phyloP scores from a whole-genome alignment of 352 stramenopile genomes.

The Aphanomyces euteiches region DNA sequence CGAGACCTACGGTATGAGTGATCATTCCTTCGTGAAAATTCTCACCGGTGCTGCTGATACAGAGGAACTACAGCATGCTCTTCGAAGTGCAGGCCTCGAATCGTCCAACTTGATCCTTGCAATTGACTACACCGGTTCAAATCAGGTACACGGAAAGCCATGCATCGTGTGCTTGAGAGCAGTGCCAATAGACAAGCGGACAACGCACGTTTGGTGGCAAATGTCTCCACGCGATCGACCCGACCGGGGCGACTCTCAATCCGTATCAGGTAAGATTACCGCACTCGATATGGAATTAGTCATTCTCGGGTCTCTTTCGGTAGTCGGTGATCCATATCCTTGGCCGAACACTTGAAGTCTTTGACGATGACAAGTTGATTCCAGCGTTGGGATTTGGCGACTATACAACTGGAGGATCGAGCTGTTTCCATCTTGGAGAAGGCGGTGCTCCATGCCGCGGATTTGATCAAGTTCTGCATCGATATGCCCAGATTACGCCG shows the following conservation, averaged over 20 bases:
- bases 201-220: constrained; percentile 53
- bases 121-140: constrained; percentile 67
- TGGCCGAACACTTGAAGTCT: constrained; percentile 60
- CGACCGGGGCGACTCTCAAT: constrained; percentile 43
- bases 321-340: constrained; percentile 75
- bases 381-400: constrained; percentile 70
- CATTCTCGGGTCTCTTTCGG: neutral
- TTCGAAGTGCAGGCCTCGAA: constrained; percentile 52
- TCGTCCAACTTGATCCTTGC: constrained; percentile 65
- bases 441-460: constrained; percentile 45
- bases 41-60: constrained; percentile 28
- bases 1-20: constrained; percentile 46
- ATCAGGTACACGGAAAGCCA: constrained; percentile 35
- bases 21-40: constrained; percentile 47
- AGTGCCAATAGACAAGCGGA: constrained; percentile 48
- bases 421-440: constrained; percentile 48
- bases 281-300: no score
- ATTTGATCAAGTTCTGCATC: constrained; percentile 53
- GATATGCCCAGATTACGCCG: constrained; percentile 60
- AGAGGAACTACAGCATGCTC: constrained; percentile 59
- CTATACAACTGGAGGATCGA: constrained; percentile 41
- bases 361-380: constrained; percentile 80
- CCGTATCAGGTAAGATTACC: constrained; percentile 48
- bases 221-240: constrained; percentile 57
- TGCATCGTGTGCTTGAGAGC: neutral